These are phyloP conservation scores for Gaultheria prostrata DNA, from an alignment of 148 eudicot genomes.

Conservation along the genomic window DNA sequence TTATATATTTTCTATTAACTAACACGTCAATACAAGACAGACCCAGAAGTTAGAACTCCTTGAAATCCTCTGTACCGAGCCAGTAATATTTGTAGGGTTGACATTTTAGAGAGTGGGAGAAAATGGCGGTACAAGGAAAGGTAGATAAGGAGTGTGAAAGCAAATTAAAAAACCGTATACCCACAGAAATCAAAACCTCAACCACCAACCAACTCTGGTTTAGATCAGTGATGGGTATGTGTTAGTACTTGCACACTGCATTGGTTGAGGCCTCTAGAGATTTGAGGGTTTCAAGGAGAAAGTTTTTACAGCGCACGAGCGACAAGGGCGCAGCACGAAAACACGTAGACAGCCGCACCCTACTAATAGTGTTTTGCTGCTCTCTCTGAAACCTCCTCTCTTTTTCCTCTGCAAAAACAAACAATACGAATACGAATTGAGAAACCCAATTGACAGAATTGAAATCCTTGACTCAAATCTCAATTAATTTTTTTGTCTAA, in stretches of 20 bases:
- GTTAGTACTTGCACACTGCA: neutral
- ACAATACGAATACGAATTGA: neutral
- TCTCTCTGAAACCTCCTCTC: neutral
- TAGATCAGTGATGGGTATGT: neutral
- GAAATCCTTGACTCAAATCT: neutral
- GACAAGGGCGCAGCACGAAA: slow-evolving; percentile 24
- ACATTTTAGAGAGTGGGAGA: slow-evolving; percentile 21
- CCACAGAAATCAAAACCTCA: neutral
- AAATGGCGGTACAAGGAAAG: slow-evolving; percentile 51
- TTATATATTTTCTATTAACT: neutral
- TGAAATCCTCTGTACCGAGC: slow-evolving; percentile 40
- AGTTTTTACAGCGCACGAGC: slow-evolving; percentile 30
- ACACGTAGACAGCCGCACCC: neutral
- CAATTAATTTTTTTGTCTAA: neutral
- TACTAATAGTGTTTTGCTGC: neutral
- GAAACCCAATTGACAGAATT: neutral
- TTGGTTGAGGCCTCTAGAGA: slow-evolving; percentile 9
- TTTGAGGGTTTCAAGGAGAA: slow-evolving; percentile 18
- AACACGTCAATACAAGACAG: neutral
- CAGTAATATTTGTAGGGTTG: slow-evolving; percentile 12
- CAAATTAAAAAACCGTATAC: neutral
- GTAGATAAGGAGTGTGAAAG: slow-evolving; percentile 12
- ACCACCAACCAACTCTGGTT: slow-evolving; percentile 3
- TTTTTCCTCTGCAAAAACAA: neutral
- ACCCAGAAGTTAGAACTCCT: slow-evolving; percentile 8